Percentiles rank a stretch among this genome's conserved stretches.
These are phyloP conservation scores for Brettanomyces naardenensis DNA, from an alignment of 805 yeast species.

Conservation along the genomic window DNA sequence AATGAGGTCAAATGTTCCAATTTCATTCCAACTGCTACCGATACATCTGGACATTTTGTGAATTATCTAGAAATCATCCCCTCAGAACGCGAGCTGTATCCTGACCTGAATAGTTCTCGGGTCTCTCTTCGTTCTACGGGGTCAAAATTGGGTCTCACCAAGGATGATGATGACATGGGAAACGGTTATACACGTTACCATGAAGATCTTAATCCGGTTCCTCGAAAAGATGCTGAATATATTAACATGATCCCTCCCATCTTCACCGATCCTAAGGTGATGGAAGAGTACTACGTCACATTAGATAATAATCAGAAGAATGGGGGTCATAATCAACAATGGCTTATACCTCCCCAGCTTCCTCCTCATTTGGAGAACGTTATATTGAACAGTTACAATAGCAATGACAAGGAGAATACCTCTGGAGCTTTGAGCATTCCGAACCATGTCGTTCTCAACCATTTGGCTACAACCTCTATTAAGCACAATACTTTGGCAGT, in stretches of 20 bases:
- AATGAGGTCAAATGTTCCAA: slow-evolving; percentile 87
- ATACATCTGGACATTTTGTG: slow-evolving; percentile 92
- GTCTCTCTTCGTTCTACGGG: slow-evolving; percentile 36
- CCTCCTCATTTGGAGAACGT: slow-evolving; percentile 97
- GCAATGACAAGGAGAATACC: slow-evolving; percentile 64
- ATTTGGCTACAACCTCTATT: slow-evolving; percentile 90
- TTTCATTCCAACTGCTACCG: slow-evolving; percentile 91
- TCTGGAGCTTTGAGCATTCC: slow-evolving; percentile 90
- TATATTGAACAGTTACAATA: slow-evolving; percentile 67
- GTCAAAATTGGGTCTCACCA: slow-evolving; percentile 54
- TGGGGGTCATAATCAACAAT: slow-evolving; percentile 41
- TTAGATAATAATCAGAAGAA: slow-evolving; percentile 56
- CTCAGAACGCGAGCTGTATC: slow-evolving; percentile 20
- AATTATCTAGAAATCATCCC: slow-evolving; percentile 72
- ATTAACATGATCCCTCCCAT: slow-evolving; percentile 73
- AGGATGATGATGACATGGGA: slow-evolving; percentile 77
- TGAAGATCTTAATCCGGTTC: slow-evolving; percentile 30
- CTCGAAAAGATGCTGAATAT: slow-evolving; percentile 33
- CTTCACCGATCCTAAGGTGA: slow-evolving; percentile 76
- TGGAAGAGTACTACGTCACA: slow-evolving; percentile 79
- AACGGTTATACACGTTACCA: slow-evolving; percentile 72
- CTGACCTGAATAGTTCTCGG: slow-evolving; percentile 19
- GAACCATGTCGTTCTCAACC: slow-evolving; percentile 89
- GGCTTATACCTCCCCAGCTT: slow-evolving; percentile 87
- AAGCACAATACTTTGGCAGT: slow-evolving; percentile 92